phyloP scores from a whole-genome alignment of 2,329 filamentous ascomycete species.

The Aureobasidium uvarum region DNA sequence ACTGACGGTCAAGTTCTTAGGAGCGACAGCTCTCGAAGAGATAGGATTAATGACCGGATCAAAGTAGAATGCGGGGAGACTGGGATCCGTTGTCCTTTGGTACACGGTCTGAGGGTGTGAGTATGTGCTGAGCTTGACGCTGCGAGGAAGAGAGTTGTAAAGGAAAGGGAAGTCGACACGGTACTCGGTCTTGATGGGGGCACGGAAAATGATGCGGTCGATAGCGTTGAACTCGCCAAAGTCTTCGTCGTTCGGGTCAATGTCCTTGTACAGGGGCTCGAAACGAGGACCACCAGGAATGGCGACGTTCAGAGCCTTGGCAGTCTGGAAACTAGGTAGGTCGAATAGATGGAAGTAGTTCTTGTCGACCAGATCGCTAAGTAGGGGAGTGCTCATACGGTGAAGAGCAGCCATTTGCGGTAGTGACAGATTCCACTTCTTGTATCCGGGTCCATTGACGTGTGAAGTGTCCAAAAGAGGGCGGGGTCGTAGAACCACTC shows the following conservation, averaged over 20 bases:
- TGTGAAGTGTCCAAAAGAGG: constrained; percentile 88
- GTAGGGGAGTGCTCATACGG: constrained; percentile 82
- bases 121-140: constrained; percentile 90
- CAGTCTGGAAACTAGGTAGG: constrained; percentile 88
- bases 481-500: constrained; percentile 97
- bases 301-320: constrained; percentile 94
- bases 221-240: constrained; percentile 99
- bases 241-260: constrained; percentile 97
- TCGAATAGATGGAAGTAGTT: constrained; percentile 99
- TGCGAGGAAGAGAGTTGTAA: constrained; percentile 94
- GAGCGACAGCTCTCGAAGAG: constrained; percentile 87
- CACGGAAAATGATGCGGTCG: constrained; percentile 97
- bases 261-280: constrained; percentile 96
- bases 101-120: constrained; percentile 93
- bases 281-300: constrained; percentile 97
- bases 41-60: constrained; percentile 98
- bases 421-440: constrained; percentile 86
- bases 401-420: constrained; percentile 96
- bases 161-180: constrained; percentile 91
- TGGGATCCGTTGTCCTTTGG: constrained; percentile 79
- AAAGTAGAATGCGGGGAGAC: constrained; percentile 94
- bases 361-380: constrained; percentile 89
- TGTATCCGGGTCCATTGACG: constrained; percentile 96
- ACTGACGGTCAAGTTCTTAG: constrained; percentile 87
- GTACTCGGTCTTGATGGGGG: constrained; percentile 92